Conservation (phyloP, 208 protist species). For the Acanthamoeba quina region DNA sequence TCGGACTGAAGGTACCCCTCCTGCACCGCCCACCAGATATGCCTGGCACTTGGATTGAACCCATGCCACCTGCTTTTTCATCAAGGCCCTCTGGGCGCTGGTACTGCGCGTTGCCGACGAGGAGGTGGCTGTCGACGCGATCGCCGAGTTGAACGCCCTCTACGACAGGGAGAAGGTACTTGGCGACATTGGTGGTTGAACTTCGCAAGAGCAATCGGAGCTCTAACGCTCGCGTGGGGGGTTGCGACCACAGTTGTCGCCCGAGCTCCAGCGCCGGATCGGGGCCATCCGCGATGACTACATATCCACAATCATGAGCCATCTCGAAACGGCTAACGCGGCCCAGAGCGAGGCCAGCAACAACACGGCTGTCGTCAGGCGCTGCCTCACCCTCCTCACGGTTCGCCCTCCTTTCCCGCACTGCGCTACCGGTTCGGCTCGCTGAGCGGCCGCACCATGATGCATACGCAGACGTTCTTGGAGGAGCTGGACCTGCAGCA, state of each 20-base stretch:
- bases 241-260: not conserved
- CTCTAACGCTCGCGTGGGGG: no score
- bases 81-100: slow-evolving; percentile 39
- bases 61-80: not conserved
- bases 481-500: slow-evolving; percentile 46
- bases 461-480: not conserved
- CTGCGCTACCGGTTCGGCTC: not conserved
- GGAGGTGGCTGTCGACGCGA: not conserved
- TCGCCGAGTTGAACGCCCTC: slow-evolving; percentile 9
- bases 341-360: not conserved
- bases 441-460: not conserved
- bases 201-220: no score
- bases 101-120: slow-evolving; percentile 35
- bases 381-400: slow-evolving; percentile 47
- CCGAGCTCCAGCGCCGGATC: not conserved
- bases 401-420: not conserved
- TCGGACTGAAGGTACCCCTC: not conserved
- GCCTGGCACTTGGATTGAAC: not conserved
- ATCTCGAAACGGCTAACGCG: slow-evolving; percentile 28
- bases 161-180: slow-evolving; percentile 53
- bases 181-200: not conserved
- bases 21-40: not conserved
- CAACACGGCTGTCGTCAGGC: not conserved
- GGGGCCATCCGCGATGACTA: not conserved
- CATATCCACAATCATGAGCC: slow-evolving; percentile 43